These are phyloP conservation scores for Rhodotorula sp. DNA, from an alignment of 1,284 basidiomycete species.

Conservation along the genomic window DNA sequence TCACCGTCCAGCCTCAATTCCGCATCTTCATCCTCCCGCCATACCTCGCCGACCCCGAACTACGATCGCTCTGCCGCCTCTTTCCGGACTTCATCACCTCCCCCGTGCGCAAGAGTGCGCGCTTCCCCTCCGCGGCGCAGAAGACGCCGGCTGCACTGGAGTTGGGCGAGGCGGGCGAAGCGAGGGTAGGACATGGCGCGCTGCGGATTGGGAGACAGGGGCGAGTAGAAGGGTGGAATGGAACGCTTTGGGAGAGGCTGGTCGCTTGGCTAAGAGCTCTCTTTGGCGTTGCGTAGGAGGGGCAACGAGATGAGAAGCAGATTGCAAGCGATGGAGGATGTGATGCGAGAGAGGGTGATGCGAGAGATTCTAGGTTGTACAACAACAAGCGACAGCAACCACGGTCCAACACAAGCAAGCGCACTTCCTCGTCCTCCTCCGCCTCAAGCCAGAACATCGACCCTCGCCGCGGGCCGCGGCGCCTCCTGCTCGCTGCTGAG, in stretches of 20 bases:
- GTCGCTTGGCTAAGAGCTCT: constrained; percentile 22
- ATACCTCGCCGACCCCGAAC: constrained; percentile 40
- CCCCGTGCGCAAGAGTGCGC: neutral
- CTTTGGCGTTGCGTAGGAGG: constrained; percentile 10
- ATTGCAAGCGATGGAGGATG: no score
- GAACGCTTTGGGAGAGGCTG: constrained; percentile 29
- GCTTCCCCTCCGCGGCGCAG: neutral
- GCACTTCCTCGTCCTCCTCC: neutral
- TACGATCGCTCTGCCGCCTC: constrained; percentile 19
- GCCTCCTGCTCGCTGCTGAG: neutral
- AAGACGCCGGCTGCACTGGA: neutral
- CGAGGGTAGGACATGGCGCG: constrained; percentile 22
- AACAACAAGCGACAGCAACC: no score
- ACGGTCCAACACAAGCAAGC: no score
- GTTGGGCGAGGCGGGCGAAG: neutral
- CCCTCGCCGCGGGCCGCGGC: neutral
- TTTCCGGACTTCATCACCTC: constrained; percentile 39
- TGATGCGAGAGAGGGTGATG: no score
- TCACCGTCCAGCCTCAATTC: constrained; percentile 16
- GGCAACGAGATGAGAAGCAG: no score
- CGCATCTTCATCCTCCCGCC: constrained; percentile 37
- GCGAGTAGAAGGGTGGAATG: constrained; percentile 27
- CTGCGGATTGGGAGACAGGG: constrained; percentile 8
- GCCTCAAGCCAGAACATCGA: neutral
- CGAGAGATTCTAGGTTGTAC: no score